phyloP scores from a whole-genome alignment of 345 rosid species.

The Tarenaya hassleriana region DNA sequence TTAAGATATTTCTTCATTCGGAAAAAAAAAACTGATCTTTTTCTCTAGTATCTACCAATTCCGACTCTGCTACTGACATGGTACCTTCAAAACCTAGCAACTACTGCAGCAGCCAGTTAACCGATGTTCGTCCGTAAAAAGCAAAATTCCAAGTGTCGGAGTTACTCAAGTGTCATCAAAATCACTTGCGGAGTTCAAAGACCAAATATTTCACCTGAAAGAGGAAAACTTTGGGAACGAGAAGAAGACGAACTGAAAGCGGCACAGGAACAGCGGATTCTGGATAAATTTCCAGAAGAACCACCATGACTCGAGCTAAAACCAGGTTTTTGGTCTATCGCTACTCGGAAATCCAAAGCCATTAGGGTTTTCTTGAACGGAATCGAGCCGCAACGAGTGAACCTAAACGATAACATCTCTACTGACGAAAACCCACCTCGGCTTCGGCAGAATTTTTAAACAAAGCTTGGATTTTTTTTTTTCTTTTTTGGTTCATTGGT shows the following conservation, averaged over 20 bases:
- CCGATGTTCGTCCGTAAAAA: background rate
- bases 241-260: constrained; percentile 26
- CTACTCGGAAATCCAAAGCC: constrained; percentile 6
- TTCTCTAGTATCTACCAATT: no score
- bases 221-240: constrained; percentile 26
- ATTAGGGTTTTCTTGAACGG: constrained; percentile 6
- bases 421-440: constrained; percentile 12
- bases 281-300: background rate
- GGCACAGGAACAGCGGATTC: constrained; percentile 18
- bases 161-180: background rate
- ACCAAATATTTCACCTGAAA: constrained; percentile 33
- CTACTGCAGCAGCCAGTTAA: no score
- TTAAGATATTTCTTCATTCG: background rate
- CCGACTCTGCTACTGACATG: no score
- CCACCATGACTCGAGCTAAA: no score
- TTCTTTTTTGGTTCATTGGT: no score
- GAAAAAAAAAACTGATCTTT: background rate
- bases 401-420: constrained; percentile 29
- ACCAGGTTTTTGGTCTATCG: background rate
- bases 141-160: background rate
- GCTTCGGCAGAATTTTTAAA: constrained; percentile 15
- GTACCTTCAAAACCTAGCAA: no score
- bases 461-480: background rate
- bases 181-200: background rate
- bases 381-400: constrained; percentile 17